Conservation (phyloP, 441 rosid genomes). For the Gossypium aridum region DNA sequence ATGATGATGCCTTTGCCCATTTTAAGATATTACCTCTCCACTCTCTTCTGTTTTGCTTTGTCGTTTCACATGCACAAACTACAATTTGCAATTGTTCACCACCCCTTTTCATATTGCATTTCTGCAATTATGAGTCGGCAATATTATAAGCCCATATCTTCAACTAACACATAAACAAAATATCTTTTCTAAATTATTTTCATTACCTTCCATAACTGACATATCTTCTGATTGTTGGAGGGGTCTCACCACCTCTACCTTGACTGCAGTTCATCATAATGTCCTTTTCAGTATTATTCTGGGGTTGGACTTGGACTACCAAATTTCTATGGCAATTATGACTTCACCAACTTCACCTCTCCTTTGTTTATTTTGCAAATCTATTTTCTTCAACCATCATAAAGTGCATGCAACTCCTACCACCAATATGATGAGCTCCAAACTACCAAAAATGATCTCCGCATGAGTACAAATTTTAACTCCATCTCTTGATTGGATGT, state of each 20-base stretch:
- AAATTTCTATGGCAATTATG: conserved; percentile 1
- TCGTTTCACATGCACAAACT: neutral
- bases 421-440: no score
- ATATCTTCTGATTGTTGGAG: conserved; percentile 8
- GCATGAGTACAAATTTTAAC: no score
- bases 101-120: neutral
- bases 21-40: neutral
- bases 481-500: no score
- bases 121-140: conserved; percentile 14
- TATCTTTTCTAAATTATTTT: neutral
- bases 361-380: neutral
- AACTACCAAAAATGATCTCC: no score
- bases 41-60: conserved; percentile 6
- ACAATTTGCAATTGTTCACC: neutral
- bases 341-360: conserved; percentile 1
- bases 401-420: neutral
- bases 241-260: neutral
- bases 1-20: neutral
- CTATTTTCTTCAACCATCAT: neutral
- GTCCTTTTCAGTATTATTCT: neutral
- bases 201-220: neutral
- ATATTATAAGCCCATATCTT: neutral
- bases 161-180: neutral
- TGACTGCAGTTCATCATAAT: neutral
- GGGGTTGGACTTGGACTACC: neutral